These are phyloP conservation scores for Pochonia chlamydosporia DNA, from an alignment of 2,329 filamentous ascomycete genomes.

Conservation along the genomic window DNA sequence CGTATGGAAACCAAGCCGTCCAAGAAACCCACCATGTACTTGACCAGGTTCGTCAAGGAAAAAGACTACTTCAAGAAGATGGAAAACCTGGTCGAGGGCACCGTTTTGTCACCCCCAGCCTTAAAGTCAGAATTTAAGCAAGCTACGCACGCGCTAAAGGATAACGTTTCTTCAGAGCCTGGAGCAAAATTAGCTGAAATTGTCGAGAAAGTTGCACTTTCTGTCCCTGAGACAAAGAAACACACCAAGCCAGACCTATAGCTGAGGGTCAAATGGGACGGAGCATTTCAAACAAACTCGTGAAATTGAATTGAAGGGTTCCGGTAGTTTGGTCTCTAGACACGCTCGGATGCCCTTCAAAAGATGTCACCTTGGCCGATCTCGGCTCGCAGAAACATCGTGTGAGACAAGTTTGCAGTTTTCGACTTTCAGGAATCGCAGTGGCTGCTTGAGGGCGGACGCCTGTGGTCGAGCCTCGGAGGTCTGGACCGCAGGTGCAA, in stretches of 20 bases:
- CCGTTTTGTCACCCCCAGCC: slow-evolving; percentile 11
- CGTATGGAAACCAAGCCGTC: slow-evolving; percentile 51
- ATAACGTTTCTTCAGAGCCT: neutral
- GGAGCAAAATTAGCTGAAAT: slow-evolving; percentile 1
- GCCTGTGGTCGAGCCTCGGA: neutral
- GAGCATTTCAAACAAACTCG: neutral
- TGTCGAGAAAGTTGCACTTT: slow-evolving; percentile 1
- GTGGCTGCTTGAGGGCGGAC: too few species aligned
- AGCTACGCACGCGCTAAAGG: slow-evolving; percentile 8
- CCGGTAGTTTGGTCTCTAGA: neutral
- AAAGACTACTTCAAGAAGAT: slow-evolving; percentile 33
- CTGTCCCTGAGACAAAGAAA: neutral
- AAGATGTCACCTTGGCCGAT: neutral
- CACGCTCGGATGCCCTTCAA: neutral
- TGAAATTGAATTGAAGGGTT: too few species aligned
- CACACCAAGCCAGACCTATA: neutral
- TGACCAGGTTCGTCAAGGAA: slow-evolving; percentile 43
- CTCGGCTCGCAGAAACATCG: neutral
- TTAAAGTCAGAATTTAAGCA: slow-evolving; percentile 10
- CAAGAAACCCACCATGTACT: slow-evolving; percentile 38
- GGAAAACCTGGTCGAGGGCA: slow-evolving; percentile 30
- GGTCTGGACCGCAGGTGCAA: neutral
- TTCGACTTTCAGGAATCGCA: neutral
- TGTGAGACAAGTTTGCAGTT: neutral
- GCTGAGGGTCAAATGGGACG: neutral